Conservation (phyloP, 805 yeast genomes). For the Torulaspora gathmanii region DNA sequence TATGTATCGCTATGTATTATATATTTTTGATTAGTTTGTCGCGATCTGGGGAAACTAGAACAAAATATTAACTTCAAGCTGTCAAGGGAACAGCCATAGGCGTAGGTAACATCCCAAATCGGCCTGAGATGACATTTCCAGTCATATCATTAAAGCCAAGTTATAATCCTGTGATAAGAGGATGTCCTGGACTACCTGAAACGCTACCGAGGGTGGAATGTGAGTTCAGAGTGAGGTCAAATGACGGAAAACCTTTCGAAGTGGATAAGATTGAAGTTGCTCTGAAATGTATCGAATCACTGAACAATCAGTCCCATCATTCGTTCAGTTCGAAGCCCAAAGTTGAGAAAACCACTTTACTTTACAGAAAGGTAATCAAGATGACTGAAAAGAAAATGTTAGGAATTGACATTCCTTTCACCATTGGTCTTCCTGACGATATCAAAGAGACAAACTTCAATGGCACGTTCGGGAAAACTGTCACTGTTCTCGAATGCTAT, state of each 20-base stretch:
- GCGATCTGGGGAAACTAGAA: neutral
- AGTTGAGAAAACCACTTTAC: slow-evolving; percentile 27
- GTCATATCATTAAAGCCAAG: slow-evolving; percentile 45
- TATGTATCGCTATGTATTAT: slow-evolving; percentile 6
- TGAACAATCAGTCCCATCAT: slow-evolving; percentile 34
- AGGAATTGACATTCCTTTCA: slow-evolving; percentile 56
- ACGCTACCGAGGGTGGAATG: slow-evolving; percentile 58
- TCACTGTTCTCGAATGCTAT: slow-evolving; percentile 41
- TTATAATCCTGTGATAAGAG: slow-evolving; percentile 50
- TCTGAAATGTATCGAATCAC: slow-evolving; percentile 48
- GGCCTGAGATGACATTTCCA: slow-evolving; percentile 26
- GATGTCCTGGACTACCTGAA: slow-evolving; percentile 66
- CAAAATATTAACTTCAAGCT: slow-evolving; percentile 1
- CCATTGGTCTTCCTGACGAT: slow-evolving; percentile 52
- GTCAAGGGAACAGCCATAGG: neutral
- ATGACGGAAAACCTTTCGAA: slow-evolving; percentile 43
- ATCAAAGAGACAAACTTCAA: slow-evolving; percentile 50
- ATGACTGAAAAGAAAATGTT: slow-evolving; percentile 42
- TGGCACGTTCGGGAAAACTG: slow-evolving; percentile 44
- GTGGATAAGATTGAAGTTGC: slow-evolving; percentile 47
- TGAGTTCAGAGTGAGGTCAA: slow-evolving; percentile 50
- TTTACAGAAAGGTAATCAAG: slow-evolving; percentile 34
- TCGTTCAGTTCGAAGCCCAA: slow-evolving; percentile 24
- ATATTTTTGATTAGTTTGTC: neutral
- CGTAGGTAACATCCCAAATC: neutral